Percentiles rank a stretch among this genome's conserved stretches.
phyloP scores from a whole-genome alignment of 208 protist genomes.

The Crithidia bombi region DNA sequence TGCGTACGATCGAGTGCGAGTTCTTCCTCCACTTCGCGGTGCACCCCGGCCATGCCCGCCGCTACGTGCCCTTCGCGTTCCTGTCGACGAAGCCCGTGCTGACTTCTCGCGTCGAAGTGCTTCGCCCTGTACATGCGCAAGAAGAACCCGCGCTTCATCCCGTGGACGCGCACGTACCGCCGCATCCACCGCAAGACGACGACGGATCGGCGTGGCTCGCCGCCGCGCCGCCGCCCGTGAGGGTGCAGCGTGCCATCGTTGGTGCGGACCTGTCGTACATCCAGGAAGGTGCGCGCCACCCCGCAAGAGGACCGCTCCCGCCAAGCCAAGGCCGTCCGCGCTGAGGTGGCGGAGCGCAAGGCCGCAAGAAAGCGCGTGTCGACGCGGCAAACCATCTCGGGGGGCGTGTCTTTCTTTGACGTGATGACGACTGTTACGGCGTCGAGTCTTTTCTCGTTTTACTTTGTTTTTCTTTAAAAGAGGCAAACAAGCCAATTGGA shows the following conservation, averaged over 20 bases:
- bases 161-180: constrained; percentile 94
- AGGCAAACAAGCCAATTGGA: neutral
- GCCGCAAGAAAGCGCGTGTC: constrained; percentile 88
- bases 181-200: constrained; percentile 93
- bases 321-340: constrained; percentile 89
- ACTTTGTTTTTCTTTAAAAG: constrained; percentile 12
- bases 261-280: constrained; percentile 91
- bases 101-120: constrained; percentile 92
- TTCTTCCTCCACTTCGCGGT: constrained; percentile 94
- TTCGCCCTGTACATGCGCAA: constrained; percentile 93
- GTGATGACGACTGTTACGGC: constrained; percentile 2
- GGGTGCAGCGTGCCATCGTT: constrained; percentile 81
- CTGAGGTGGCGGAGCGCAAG: constrained; percentile 91
- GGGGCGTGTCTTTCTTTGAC: neutral
- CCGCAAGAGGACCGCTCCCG: constrained; percentile 88
- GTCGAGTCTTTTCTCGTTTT: constrained; percentile 24
- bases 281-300: constrained; percentile 81
- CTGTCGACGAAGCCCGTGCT: constrained; percentile 95
- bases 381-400: neutral
- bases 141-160: constrained; percentile 94
- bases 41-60: constrained; percentile 93
- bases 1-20: constrained; percentile 93
- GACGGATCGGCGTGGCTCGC: constrained; percentile 80
- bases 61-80: constrained; percentile 93
- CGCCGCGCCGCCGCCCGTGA: constrained; percentile 82